These are phyloP conservation scores for Kingdonia uniflora DNA, from an alignment of 164 flowering plant genomes.

Conservation along the genomic window DNA sequence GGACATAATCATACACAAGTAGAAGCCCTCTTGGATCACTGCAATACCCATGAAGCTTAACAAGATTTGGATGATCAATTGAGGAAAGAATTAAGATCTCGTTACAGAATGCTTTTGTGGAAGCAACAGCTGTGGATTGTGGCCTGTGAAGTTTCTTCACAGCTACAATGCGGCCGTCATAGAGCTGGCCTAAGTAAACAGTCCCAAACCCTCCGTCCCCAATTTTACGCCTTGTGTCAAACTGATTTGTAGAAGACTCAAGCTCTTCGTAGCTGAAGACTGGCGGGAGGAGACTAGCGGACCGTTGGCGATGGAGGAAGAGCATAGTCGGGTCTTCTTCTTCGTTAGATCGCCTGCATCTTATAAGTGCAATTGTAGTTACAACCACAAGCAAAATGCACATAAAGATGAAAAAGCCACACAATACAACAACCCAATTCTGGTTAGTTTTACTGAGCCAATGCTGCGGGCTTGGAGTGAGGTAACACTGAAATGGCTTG, in stretches of 20 bases:
- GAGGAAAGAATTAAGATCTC: constrained; percentile 76
- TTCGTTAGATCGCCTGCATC: constrained; percentile 11
- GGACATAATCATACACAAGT: constrained; percentile 73
- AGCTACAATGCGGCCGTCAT: constrained; percentile 56
- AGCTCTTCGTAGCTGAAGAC: constrained; percentile 84
- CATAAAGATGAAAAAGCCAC: neutral
- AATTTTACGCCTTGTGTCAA: constrained; percentile 65
- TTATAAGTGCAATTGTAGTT: constrained; percentile 10
- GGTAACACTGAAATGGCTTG: constrained; percentile 49
- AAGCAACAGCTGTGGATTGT: constrained; percentile 16
- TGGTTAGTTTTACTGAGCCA: neutral
- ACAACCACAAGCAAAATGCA: constrained; percentile 1
- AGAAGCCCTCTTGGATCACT: constrained; percentile 76
- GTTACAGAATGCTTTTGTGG: constrained; percentile 63
- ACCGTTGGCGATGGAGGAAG: constrained; percentile 55
- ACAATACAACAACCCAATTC: constrained; percentile 2
- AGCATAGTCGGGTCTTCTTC: constrained; percentile 59
- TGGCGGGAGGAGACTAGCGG: constrained; percentile 62
- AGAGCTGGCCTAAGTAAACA: constrained; percentile 59
- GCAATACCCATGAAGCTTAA: constrained; percentile 82
- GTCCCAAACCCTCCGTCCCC: constrained; percentile 98
- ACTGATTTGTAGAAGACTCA: constrained; percentile 50
- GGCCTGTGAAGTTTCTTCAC: constrained; percentile 67
- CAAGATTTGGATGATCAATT: constrained; percentile 65
- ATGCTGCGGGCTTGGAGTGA: neutral